Percentiles rank a stretch among this genome's conserved stretches.
These are phyloP conservation scores for Phlebopus sp. DNA, from an alignment of 1,284 basidiomycete species.

Conservation along the genomic window DNA sequence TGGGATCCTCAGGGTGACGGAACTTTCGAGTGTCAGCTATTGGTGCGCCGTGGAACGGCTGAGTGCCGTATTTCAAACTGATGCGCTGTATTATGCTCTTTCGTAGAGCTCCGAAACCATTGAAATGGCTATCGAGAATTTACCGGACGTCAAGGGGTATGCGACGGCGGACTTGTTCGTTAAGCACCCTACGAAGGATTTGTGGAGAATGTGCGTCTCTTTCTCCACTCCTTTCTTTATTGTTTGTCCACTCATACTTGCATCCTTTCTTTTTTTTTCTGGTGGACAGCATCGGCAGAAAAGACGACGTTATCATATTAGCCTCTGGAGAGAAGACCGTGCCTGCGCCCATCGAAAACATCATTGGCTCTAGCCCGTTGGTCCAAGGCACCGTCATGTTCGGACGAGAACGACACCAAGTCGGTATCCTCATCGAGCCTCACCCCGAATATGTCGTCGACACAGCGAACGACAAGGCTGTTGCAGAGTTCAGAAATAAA, in stretches of 20 bases:
- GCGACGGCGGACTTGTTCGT: conserved; percentile 15
- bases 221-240: too few species aligned
- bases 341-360: conserved; percentile 19
- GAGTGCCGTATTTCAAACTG: too few species aligned
- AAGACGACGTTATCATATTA: conserved; percentile 13
- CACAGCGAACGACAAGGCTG: conserved; percentile 14
- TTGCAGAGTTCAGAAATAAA: conserved; percentile 25
- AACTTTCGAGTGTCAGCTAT: conserved; percentile 23
- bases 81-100: background rate
- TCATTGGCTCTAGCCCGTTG: conserved; percentile 10
- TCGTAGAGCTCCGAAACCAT: conserved; percentile 17
- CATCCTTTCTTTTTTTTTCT: background rate
- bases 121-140: conserved; percentile 15
- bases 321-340: conserved; percentile 18
- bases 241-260: background rate
- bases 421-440: conserved; percentile 37
- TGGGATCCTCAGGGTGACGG: conserved; percentile 24
- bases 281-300: conserved; percentile 7
- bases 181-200: conserved; percentile 12
- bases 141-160: conserved; percentile 14
- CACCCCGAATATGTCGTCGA: conserved; percentile 18
- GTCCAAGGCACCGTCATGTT: conserved; percentile 34
- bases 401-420: conserved; percentile 30
- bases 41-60: conserved; percentile 14
- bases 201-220: conserved; percentile 12